phyloP scores from a whole-genome alignment of 2,329 filamentous ascomycete genomes.

The Colletotrichum karsti region DNA sequence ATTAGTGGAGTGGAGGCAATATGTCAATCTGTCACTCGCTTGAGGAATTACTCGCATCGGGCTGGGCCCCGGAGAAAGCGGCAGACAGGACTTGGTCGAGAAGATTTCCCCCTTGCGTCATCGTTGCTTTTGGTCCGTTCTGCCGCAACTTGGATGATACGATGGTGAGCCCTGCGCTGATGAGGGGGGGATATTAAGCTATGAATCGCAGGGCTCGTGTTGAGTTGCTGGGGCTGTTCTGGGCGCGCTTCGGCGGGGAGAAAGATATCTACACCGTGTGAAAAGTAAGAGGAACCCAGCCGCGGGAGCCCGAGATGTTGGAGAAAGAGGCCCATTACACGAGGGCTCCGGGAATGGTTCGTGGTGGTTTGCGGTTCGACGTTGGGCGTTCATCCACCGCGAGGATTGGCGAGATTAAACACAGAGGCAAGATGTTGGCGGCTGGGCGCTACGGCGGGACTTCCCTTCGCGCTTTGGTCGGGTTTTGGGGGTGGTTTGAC shows the following conservation, averaged over 20 bases:
- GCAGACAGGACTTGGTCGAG: too few relatives aligned
- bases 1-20: conserved; percentile 2
- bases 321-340: background rate
- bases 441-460: conserved; percentile 20
- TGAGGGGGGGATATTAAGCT: background rate
- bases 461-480: conserved; percentile 24
- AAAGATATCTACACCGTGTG: background rate
- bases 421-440: background rate
- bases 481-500: conserved; percentile 24
- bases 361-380: too few relatives aligned
- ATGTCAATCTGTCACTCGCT: conserved; percentile 24
- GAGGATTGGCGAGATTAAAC: conserved; percentile 19
- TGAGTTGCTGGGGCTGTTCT: background rate
- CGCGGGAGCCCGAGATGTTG: conserved; percentile 13
- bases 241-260: background rate
- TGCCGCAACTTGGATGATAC: background rate
- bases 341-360: conserved; percentile 18
- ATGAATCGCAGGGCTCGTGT: background rate
- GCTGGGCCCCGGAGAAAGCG: background rate
- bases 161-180: background rate
- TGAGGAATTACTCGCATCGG: conserved; percentile 21
- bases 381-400: too few relatives aligned
- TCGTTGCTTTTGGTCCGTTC: background rate
- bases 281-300: background rate
- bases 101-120: background rate